A percentile compares a stretch with the other conserved stretches of the same genome.
Evolutionary conservation across 2,329 filamentous ascomycete genomes (phyloP).

Genomic region (Sphaceloma murrayae): DNA sequence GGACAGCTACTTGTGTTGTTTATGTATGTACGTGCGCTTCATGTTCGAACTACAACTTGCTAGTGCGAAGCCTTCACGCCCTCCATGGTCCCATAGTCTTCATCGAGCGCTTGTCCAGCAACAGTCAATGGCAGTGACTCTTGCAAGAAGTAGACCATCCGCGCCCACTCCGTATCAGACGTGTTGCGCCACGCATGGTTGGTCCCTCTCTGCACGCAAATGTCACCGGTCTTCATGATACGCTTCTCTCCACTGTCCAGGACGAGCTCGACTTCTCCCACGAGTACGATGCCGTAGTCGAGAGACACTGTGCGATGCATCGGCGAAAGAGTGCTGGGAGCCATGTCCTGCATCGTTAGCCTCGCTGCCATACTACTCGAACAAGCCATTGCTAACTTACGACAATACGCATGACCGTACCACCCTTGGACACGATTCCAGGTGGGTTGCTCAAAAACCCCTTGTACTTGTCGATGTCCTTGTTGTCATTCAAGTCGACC

Average conservation of each 20-base stretch:
- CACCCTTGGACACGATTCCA: constrained; percentile 40
- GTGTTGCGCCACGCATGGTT: constrained; percentile 30
- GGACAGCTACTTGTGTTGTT: no score
- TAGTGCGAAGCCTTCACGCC: constrained; percentile 17
- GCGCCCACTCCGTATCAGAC: constrained; percentile 26
- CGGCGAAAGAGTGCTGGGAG: constrained; percentile 22
- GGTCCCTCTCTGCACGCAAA: constrained; percentile 28
- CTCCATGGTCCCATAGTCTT: constrained; percentile 26
- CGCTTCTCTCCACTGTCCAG: constrained; percentile 28
- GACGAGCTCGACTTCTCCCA: constrained; percentile 27
- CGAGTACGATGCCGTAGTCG: constrained; percentile 29
- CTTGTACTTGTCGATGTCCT: constrained; percentile 40
- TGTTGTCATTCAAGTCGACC: constrained; percentile 36
- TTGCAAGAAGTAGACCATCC: constrained; percentile 30
- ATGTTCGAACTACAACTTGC: neutral
- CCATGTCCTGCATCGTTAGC: constrained; percentile 23
- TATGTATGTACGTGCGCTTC: no score
- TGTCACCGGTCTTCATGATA: constrained; percentile 26
- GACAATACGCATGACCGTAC: constrained; percentile 35
- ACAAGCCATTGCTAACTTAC: no score
- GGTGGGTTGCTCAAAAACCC: constrained; percentile 36
- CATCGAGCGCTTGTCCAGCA: constrained; percentile 25
- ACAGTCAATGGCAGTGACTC: constrained; percentile 26
- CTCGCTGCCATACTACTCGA: no score
- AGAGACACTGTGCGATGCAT: constrained; percentile 29